These are phyloP conservation scores for Sporisorium scitamineum DNA, from an alignment of 1,284 basidiomycete genomes.

Conservation along the genomic window DNA sequence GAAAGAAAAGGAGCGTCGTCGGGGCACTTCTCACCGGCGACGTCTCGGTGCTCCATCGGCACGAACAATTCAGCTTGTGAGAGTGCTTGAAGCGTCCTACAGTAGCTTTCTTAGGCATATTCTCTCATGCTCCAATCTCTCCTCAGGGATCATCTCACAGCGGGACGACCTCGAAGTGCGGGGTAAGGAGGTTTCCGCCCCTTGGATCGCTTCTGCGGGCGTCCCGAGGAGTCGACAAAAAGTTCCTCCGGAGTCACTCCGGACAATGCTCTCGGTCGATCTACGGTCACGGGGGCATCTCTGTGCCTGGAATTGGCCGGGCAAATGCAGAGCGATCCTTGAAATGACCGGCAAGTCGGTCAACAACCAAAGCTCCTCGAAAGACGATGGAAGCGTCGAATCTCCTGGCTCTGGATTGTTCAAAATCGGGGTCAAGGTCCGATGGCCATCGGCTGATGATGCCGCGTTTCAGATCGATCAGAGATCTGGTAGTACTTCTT, in stretches of 20 bases:
- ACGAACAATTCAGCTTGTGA: no score
- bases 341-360: neutral
- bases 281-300: neutral
- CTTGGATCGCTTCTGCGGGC: no score
- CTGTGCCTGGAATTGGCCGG: neutral
- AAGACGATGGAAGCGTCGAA: neutral
- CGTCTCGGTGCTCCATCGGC: conserved; percentile 16
- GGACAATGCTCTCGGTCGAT: neutral
- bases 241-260: conserved; percentile 20
- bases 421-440: no score
- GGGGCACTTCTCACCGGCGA: neutral
- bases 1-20: conserved; percentile 13
- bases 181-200: neutral
- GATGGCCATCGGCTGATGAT: no score
- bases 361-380: neutral
- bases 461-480: no score
- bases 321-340: neutral
- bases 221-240: neutral
- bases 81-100: no score
- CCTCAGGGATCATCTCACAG: neutral
- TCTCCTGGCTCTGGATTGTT: no score
- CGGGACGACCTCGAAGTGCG: neutral
- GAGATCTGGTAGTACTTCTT: no score
- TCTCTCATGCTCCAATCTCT: neutral
- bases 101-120: no score